Base-by-base conservation (phyloP, 2,329 filamentous ascomycete species). In the Aureobasidium mangrovei region DNA sequence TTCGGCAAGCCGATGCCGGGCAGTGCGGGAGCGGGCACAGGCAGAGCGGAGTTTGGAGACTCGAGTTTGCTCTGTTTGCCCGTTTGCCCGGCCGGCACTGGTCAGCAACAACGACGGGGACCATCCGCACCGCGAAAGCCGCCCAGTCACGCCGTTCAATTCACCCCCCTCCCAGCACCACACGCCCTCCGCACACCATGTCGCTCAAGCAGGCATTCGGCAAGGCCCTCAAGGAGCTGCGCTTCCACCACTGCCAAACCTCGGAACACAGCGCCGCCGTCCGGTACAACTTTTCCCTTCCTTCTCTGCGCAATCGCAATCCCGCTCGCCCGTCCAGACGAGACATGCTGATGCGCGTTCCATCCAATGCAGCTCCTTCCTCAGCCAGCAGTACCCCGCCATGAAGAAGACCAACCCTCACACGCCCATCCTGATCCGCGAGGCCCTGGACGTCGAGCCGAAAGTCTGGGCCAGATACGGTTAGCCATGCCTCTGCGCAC, bases 381-480 rank as follows among this genome's bases (percentile, higher is more conserved):
- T 98, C 62, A 85, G 85, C 61, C 83, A 88, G 69, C 84, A 90
- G 62, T 98, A 98, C 73, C 93, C 93, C 44, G 93, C 88, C 57
- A 97, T 98, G 91, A 98, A 98, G 83, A 94, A 95, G 79, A 88
- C 91, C 80, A 98, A 98, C 77, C 93, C 93, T 55, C 77, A 87
- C 72, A 91, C 81, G 46, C 93, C 93, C 53, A 97, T 98, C 73
- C 78, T 98, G 77, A 84, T 98, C 67, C 88, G 93, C 68, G 93
- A 97, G 77, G 93, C 91, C 52, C 76, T 82, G 63, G 89, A 88
- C 66, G 88, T 88, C 53, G 76, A 86, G 69, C 91, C 93, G 60
- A 86, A 83, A 71, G 82, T 98, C 60, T 97, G 86, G 72, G 91
- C 91, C 63, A 81, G 93, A 83, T 98, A 94, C 70, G 91, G 89